Percentiles rank a stretch among this genome's conserved stretches.
These are phyloP conservation scores for Mycena olivaceomarginata DNA, from an alignment of 768 basidiomycete genomes.

Conservation along the genomic window DNA sequence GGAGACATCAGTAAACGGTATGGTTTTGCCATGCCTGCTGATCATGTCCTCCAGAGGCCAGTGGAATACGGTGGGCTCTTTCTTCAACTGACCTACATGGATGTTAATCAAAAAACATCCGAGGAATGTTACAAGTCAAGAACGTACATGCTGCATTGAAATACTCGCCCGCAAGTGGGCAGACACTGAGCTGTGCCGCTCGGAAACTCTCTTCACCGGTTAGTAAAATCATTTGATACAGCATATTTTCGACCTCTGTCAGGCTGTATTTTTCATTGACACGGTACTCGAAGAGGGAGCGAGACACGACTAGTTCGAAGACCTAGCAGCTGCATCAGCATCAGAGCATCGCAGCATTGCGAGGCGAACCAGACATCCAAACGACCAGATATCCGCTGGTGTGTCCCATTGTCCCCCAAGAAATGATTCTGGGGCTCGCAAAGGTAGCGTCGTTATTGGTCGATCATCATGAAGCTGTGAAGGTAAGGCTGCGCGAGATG, in stretches of 20 bases:
- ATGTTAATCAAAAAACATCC: conserved; percentile 10
- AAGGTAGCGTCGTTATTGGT: conserved; percentile 45
- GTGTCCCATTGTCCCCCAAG: conserved; percentile 51
- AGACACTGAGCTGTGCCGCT: conserved; percentile 26
- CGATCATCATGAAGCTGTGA: conserved; percentile 39
- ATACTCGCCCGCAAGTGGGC: conserved; percentile 21
- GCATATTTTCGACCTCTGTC: conserved; percentile 36
- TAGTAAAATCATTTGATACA: conserved; percentile 32
- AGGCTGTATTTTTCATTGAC: conserved; percentile 15
- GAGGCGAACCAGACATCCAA: conserved; percentile 52
- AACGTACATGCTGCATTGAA: conserved; percentile 14
- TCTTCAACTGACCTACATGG: conserved; percentile 27
- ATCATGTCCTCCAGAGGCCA: conserved; percentile 21
- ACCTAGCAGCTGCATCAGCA: conserved; percentile 24
- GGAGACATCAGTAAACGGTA: conserved; percentile 2
- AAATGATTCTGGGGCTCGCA: conserved; percentile 54
- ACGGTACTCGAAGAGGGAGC: conserved; percentile 32
- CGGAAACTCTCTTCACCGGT: conserved; percentile 17
- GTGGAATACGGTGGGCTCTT: conserved; percentile 12
- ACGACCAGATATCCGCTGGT: conserved; percentile 55
- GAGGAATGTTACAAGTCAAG: conserved; percentile 6
- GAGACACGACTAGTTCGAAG: conserved; percentile 36
- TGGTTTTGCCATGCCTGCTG: background rate
- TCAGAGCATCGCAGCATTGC: conserved; percentile 2
- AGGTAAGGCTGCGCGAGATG: conserved; percentile 42